phyloP scores from a whole-genome alignment of 768 basidiomycete genomes.

The Dentipellis sp. region DNA sequence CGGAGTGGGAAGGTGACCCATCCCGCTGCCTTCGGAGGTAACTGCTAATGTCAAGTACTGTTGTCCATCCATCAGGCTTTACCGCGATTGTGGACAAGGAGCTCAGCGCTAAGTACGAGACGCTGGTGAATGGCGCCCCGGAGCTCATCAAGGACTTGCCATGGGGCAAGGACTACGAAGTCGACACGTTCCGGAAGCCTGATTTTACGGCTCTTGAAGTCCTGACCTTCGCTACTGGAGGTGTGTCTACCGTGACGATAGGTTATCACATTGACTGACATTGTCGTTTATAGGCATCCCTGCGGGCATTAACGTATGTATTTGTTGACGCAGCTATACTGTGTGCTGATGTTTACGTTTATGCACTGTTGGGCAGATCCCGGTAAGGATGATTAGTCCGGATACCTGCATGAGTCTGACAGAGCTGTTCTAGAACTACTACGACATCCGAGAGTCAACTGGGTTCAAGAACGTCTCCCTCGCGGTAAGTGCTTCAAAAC shows the following conservation, averaged over 20 bases:
- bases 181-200: slow-evolving; percentile 66
- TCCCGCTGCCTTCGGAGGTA: background rate
- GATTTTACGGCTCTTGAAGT: slow-evolving; percentile 85
- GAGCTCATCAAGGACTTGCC: slow-evolving; percentile 74
- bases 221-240: slow-evolving; percentile 75
- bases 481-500: slow-evolving; percentile 37
- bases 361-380: background rate
- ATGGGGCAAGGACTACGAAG: slow-evolving; percentile 53
- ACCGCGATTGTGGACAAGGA: slow-evolving; percentile 84
- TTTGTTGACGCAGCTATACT: background rate
- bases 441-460: slow-evolving; percentile 67
- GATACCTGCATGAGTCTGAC: background rate
- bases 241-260: slow-evolving; percentile 26
- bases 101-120: slow-evolving; percentile 75
- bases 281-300: slow-evolving; percentile 51
- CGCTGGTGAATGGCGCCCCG: slow-evolving; percentile 66
- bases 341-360: background rate
- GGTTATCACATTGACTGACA: background rate
- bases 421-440: slow-evolving; percentile 52
- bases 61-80: slow-evolving; percentile 42
- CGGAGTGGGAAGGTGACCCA: slow-evolving; percentile 79
- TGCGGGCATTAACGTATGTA: slow-evolving; percentile 70
- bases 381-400: background rate
- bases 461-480: slow-evolving; percentile 91
- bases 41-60: background rate